These are phyloP conservation scores for Beauveria scarabaeidicola DNA, from an alignment of 2,329 filamentous ascomycete genomes.

Conservation along the genomic window DNA sequence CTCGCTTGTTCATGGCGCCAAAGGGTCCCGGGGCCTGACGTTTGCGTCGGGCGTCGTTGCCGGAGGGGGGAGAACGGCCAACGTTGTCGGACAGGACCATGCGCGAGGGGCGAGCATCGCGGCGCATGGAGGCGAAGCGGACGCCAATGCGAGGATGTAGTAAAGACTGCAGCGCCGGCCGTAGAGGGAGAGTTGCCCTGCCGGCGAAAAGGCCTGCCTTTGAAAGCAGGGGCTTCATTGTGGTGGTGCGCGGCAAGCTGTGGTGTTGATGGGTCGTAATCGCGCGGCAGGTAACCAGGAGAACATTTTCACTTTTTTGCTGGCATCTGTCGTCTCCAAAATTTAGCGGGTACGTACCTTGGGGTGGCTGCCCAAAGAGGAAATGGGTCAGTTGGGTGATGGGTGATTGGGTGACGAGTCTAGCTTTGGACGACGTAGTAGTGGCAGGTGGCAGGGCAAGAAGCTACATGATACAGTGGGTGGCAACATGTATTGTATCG, in stretches of 20 bases:
- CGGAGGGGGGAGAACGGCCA: conserved; percentile 29
- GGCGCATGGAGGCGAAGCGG: conserved; percentile 2
- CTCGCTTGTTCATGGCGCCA: conserved; percentile 47
- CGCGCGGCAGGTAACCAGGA: not conserved
- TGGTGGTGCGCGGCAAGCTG: not conserved
- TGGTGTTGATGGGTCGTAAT: not conserved
- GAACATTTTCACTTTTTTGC: conserved; percentile 6
- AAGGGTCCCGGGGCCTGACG: conserved; percentile 40
- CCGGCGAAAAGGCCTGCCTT: not conserved
- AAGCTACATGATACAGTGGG: too few species aligned
- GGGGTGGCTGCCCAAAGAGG: not conserved
- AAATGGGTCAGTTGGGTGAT: not conserved
- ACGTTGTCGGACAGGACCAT: conserved; percentile 52
- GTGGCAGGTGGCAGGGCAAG: too few species aligned
- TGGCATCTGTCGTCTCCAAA: not conserved
- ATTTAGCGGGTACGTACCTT: conserved; percentile 7
- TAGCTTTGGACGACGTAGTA: not conserved
- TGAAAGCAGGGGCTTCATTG: conserved; percentile 1
- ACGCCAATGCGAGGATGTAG: not conserved
- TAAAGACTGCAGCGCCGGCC: not conserved
- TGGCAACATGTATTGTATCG: too few species aligned
- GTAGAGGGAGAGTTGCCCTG: not conserved
- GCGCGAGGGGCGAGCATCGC: conserved; percentile 29
- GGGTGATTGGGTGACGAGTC: not conserved
- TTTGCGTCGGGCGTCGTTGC: conserved; percentile 26